These are phyloP conservation scores for Diaporthe sp. DNA, from an alignment of 2,329 filamentous ascomycete genomes.

Conservation along the genomic window DNA sequence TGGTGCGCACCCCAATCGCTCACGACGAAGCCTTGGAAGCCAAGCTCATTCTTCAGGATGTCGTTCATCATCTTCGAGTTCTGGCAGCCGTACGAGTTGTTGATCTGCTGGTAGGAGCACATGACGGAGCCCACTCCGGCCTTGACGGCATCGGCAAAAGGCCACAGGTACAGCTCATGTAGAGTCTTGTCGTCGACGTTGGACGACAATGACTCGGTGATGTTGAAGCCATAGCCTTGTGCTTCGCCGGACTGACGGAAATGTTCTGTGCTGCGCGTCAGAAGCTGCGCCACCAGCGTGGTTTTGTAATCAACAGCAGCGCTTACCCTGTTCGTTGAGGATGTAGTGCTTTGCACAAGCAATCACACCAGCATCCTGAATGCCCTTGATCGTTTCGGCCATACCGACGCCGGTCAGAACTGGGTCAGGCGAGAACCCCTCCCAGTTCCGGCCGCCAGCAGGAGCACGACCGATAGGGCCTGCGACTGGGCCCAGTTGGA, in stretches of 20 bases:
- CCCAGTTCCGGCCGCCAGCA: constrained; percentile 80
- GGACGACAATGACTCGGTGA: constrained; percentile 67
- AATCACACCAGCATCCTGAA: constrained; percentile 84
- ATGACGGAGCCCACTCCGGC: constrained; percentile 66
- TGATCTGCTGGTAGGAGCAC: constrained; percentile 74
- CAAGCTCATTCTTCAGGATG: constrained; percentile 74
- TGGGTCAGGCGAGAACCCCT: constrained; percentile 80
- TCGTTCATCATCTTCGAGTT: constrained; percentile 75
- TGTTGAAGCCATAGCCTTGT: constrained; percentile 71
- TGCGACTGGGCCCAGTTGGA: constrained; percentile 81
- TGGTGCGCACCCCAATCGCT: constrained; percentile 76
- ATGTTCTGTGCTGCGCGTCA: constrained; percentile 64
- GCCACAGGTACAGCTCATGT: constrained; percentile 75
- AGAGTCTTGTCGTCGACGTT: constrained; percentile 72
- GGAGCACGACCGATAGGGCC: constrained; percentile 79
- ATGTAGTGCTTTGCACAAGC: constrained; percentile 84
- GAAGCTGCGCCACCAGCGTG: constrained; percentile 30
- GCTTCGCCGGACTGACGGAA: constrained; percentile 76
- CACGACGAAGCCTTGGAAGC: constrained; percentile 76
- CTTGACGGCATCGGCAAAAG: constrained; percentile 72
- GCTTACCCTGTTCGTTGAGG: constrained; percentile 73
- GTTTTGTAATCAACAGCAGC: not conserved
- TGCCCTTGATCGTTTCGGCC: constrained; percentile 81
- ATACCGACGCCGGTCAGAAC: constrained; percentile 81
- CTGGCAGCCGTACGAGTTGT: constrained; percentile 77